Evolutionary conservation across 495 filamentous ascomycete species (phyloP).

Genomic region (Penicillium coffeae): DNA sequence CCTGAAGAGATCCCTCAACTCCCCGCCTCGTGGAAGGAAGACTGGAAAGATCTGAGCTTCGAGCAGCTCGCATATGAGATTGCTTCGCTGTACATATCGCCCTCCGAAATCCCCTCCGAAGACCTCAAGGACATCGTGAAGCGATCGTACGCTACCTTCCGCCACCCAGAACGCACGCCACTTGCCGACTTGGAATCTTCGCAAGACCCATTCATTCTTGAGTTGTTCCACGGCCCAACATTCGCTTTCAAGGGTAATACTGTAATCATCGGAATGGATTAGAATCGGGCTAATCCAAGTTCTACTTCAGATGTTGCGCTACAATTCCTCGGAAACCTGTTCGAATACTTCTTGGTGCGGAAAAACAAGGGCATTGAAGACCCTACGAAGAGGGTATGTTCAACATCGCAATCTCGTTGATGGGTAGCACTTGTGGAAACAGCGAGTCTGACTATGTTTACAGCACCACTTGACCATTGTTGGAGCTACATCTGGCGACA

Average conservation of each 20-base stretch:
- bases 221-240: slow-evolving; percentile 98
- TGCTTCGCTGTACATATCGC: slow-evolving; percentile 62
- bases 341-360: slow-evolving; percentile 89
- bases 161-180: slow-evolving; percentile 67
- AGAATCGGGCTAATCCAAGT: background rate
- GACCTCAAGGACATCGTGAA: slow-evolving; percentile 80
- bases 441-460: slow-evolving; percentile 21
- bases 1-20: slow-evolving; percentile 70
- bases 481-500: slow-evolving; percentile 91
- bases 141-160: slow-evolving; percentile 82
- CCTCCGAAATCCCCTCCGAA: slow-evolving; percentile 70
- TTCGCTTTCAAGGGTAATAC: slow-evolving; percentile 82
- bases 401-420: background rate
- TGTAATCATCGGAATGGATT: slow-evolving; percentile 35
- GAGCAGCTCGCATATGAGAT: slow-evolving; percentile 66
- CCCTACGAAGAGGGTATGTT: slow-evolving; percentile 40
- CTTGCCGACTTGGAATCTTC: slow-evolving; percentile 61
- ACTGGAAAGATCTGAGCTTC: slow-evolving; percentile 74
- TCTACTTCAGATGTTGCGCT: slow-evolving; percentile 58
- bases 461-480: slow-evolving; percentile 86
- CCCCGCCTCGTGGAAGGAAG: slow-evolving; percentile 19
- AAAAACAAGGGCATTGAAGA: slow-evolving; percentile 64
- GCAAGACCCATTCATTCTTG: slow-evolving; percentile 74
- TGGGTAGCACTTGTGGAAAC: background rate
- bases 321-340: slow-evolving; percentile 89